phyloP scores from a whole-genome alignment of 2,329 filamentous ascomycete species.

The Scytalidium sp. region DNA sequence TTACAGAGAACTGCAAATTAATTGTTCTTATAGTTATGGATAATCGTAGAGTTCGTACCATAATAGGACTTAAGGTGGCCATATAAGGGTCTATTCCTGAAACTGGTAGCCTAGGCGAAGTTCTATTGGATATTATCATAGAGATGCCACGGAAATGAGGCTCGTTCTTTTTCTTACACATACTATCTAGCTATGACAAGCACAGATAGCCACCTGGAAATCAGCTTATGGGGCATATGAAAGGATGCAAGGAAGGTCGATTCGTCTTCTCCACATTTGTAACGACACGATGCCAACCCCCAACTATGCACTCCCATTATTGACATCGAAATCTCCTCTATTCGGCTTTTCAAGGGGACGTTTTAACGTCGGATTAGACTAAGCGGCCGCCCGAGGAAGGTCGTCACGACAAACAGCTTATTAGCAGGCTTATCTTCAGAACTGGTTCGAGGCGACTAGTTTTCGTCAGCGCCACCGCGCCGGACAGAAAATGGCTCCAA shows the following conservation, averaged over 20 bases:
- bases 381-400: neutral
- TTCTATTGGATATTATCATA: no score
- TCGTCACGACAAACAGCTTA: neutral
- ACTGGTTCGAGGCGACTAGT: no score
- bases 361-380: neutral
- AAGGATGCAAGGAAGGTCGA: neutral
- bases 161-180: no score
- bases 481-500: neutral
- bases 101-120: no score
- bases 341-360: neutral
- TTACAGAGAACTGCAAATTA: neutral
- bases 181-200: no score
- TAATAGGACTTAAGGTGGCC: no score
- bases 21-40: neutral
- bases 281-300: neutral
- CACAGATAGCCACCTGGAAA: no score
- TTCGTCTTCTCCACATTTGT: neutral
- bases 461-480: neutral
- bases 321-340: neutral
- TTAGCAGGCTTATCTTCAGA: neutral
- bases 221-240: neutral
- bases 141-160: no score
- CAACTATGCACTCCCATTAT: no score
- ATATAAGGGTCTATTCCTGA: no score
- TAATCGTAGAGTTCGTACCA: neutral